Conservation (phyloP, 495 filamentous ascomycete species). For the Friedmanniomyces simplex region DNA sequence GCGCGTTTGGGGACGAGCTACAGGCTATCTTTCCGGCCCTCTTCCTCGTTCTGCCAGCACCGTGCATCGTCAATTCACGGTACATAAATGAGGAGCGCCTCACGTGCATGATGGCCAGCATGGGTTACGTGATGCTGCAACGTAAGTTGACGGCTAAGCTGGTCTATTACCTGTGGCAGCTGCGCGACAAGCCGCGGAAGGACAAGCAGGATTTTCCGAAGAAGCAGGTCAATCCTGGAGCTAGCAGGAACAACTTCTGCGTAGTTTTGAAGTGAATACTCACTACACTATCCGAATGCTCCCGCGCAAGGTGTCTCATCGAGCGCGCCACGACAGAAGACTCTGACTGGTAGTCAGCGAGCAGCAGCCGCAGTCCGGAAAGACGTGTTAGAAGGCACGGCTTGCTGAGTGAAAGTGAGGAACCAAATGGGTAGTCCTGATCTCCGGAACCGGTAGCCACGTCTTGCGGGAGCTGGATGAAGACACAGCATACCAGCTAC, state of each 20-base stretch:
- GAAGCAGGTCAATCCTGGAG: conserved; percentile 61
- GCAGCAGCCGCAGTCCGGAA: too few species aligned
- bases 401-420: too few species aligned
- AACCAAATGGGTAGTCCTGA: not conserved
- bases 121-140: conserved; percentile 59
- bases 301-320: too few species aligned
- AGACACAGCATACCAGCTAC: too few species aligned
- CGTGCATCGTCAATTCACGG: conserved; percentile 84
- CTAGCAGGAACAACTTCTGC: conserved; percentile 77
- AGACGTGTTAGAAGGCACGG: too few species aligned
- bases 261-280: conserved; percentile 43
- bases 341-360: too few species aligned
- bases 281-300: too few species aligned
- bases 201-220: conserved; percentile 49
- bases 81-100: conserved; percentile 73
- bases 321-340: too few species aligned
- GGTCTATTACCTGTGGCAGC: conserved; percentile 77
- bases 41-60: conserved; percentile 81
- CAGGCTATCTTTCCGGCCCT: conserved; percentile 53
- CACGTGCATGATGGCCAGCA: conserved; percentile 56
- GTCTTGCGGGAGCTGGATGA: too few species aligned
- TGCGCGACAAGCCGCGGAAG: conserved; percentile 25
- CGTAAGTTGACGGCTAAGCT: conserved; percentile 72
- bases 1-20: not conserved
- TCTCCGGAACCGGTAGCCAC: too few species aligned